Base-by-base conservation (phyloP, 2,329 filamentous ascomycete genomes). In the Paraphaeosphaeria sporulosa region DNA sequence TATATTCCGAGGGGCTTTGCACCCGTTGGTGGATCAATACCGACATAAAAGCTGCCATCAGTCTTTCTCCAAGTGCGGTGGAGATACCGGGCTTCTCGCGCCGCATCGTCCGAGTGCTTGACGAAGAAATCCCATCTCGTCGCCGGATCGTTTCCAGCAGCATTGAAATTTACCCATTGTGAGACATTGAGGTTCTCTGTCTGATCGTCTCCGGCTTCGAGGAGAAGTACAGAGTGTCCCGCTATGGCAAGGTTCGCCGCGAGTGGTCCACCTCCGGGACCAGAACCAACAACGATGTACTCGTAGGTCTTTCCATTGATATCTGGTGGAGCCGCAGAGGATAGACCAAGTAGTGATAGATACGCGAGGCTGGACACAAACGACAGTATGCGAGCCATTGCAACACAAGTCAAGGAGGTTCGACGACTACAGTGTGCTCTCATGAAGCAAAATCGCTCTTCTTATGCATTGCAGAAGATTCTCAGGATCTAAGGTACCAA, bases 61-160 rank as follows among this genome's bases (percentile, higher is more conserved):
- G 82, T 78, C 0, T 84, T 85, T 9, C 81, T 70, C 69, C 86
- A 89, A 1, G 83, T 84, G 58, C 85, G 82, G 76, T 89, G 88
- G 56, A 79, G 81, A 66, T 89, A 86, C 58, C 81, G 77, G 13
- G 82, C 78, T 63, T 86, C 83, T 43, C 82, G 80, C 19, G 75
- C 76, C 40, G 84, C 74, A 60, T 88, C 81, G 8, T 80, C 77
- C 63, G 87, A 88, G 70, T 89, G 87, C 40, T 82, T 82, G 7
- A 88, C 84, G 58, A 85, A 89, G 73, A 86, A 89, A 69, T 87
- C 84, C 87, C 87, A 89, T 47, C 81, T 76, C 63, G 86, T 82
- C 4, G 81, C 78, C 12, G 80, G 80, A 59, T 87, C 83, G 64
- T 88, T 84, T 12, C 83, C 86, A 1, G 84, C 81, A 57, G 81